Evolutionary conservation across 2,329 filamentous ascomycete species (phyloP), one percentile per base, ranked within the genome.

Genomic region (Thelonectria discophora): DNA sequence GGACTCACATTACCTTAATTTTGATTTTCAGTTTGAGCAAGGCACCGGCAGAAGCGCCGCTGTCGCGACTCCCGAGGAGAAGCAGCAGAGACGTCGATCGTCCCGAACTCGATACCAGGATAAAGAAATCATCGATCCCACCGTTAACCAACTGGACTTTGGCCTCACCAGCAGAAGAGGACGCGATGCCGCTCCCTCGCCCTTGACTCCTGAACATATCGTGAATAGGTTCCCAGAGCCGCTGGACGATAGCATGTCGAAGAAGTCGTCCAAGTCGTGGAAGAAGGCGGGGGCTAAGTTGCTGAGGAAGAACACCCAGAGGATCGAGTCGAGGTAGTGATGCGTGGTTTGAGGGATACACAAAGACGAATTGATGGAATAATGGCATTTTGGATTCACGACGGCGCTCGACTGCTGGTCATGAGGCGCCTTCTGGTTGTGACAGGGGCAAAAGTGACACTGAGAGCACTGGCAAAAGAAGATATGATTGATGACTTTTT

Each of bases 211-310:
- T 2, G 64, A 56, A 21, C 52, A 62, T 12, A 54, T 74, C 24
- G 63, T 69, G 49, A 72, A 73, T 40, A 65, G 53, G 10, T 54
- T 69, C 18, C 63, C 68, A 4, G 66, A 69, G 40, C 55, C 62
- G 10, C 58, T 65, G 54, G 40, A 62, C 24, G 17, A 61, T 58
- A 5, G 60, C 12, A 34, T 52, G 12, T 63, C 55, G 5, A 48
- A 53, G 5, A 61, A 55, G 24, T 63, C 56, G 20, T 65, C 56
- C 39, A 71, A 67, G 18, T 60, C 56, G 15, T 71, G 75, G 69
- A 72, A 68, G 17, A 80, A 79, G 58, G 65, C 66, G 12, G 62
- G 66, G 1, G 55, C 64, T 32, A 72, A 66, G 34, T 57, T 72
- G 5, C 15, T 68, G 7, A 72, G 70, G 58, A 73, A 70, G 51